Conservation (phyloP, 495 filamentous ascomycete genomes). For the Jackrogersella minutella region DNA sequence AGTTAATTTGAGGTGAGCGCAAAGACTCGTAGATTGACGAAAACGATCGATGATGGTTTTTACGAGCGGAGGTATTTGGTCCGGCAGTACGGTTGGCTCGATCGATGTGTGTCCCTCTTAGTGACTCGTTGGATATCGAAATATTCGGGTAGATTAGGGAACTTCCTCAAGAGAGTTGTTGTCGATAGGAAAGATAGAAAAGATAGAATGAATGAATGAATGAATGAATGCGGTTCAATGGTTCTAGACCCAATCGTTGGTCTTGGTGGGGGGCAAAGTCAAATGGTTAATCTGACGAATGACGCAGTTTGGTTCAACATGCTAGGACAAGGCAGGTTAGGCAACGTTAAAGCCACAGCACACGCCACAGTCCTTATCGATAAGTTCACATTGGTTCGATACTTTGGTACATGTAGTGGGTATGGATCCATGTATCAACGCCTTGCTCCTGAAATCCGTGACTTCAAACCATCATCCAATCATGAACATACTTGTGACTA, state of each 20-base stretch:
- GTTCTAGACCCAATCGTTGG: conserved; percentile 2
- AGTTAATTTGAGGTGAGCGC: neutral
- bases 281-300: conserved; percentile 19
- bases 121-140: neutral
- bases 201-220: neutral
- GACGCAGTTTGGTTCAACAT: conserved; percentile 24
- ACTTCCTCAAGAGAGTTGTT: conserved; percentile 1
- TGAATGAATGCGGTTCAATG: conserved; percentile 15
- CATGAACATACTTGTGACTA: neutral
- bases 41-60: neutral
- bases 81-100: neutral
- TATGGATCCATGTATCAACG: no score
- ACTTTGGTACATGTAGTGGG: no score
- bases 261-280: conserved; percentile 27
- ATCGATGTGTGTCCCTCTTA: neutral
- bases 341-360: neutral
- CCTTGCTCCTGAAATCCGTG: no score
- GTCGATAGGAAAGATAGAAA: conserved; percentile 11
- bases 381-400: neutral
- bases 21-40: neutral
- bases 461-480: no score
- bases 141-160: neutral
- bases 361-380: conserved; percentile 4
- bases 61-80: neutral
- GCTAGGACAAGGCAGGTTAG: neutral